phyloP scores from a whole-genome alignment of 2,329 filamentous ascomycete genomes.

The Graphiopsis chlorocephala region DNA sequence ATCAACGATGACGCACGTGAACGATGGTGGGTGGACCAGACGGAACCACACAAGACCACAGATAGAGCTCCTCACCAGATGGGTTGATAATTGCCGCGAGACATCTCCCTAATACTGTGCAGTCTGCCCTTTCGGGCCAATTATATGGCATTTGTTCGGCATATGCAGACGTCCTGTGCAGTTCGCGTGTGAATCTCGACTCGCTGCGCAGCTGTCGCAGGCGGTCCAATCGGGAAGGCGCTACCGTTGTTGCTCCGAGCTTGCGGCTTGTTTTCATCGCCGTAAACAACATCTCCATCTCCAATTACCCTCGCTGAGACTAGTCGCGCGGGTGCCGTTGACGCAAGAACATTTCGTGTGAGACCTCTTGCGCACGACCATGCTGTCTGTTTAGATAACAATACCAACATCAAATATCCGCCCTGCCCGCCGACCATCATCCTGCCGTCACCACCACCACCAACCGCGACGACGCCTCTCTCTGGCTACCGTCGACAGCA shows the following conservation, averaged over 20 bases:
- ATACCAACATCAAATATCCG: slow-evolving; percentile 9
- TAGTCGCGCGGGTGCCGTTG: slow-evolving; percentile 14
- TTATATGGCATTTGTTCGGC: background rate
- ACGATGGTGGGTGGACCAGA: background rate
- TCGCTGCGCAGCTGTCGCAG: background rate
- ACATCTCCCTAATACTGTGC: background rate
- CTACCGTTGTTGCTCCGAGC: background rate
- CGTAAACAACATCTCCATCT: slow-evolving; percentile 10
- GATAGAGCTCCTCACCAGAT: background rate
- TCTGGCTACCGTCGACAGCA: background rate
- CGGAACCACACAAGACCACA: background rate
- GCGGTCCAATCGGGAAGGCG: background rate
- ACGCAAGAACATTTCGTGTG: slow-evolving; percentile 12
- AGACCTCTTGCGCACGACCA: slow-evolving; percentile 17
- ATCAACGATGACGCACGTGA: background rate
- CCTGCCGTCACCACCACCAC: background rate
- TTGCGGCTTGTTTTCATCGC: slow-evolving; percentile 2
- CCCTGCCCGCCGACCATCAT: slow-evolving; percentile 3
- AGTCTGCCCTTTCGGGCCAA: background rate
- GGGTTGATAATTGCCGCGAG: background rate
- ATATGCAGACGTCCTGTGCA: too few species aligned
- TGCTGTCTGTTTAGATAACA: slow-evolving; percentile 17
- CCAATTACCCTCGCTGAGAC: slow-evolving; percentile 11
- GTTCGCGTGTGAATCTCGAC: background rate
- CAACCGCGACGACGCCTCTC: slow-evolving; percentile 1